Percentiles rank a stretch among this genome's conserved stretches.
These are phyloP conservation scores for Agroathelia rolfsii DNA, from an alignment of 1,284 basidiomycete species.

Conservation along the genomic window DNA sequence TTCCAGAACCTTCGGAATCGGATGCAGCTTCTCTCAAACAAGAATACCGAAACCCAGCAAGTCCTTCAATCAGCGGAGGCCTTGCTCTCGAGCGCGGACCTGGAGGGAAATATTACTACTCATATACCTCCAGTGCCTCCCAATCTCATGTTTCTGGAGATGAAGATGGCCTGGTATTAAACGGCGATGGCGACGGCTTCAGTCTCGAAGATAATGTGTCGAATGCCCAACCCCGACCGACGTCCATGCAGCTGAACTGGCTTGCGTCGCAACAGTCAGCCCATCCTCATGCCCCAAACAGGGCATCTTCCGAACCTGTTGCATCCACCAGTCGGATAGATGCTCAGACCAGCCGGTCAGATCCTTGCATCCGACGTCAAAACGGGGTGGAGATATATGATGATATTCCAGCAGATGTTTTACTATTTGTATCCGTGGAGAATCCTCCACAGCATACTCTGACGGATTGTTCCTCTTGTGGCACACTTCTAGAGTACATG, in stretches of 20 bases:
- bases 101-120: conserved; percentile 66
- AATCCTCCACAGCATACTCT: conserved; percentile 55
- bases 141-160: conserved; percentile 42
- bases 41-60: conserved; percentile 4
- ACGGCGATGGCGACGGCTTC: conserved; percentile 21
- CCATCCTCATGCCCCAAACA: conserved; percentile 12
- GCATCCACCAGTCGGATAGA: conserved; percentile 13
- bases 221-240: conserved; percentile 34
- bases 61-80: conserved; percentile 33
- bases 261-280: conserved; percentile 37
- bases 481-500: conserved; percentile 61
- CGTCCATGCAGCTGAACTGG: conserved; percentile 55
- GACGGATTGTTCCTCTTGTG: conserved; percentile 77
- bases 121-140: conserved; percentile 46
- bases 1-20: conserved; percentile 49
- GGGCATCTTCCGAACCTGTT: conserved; percentile 8
- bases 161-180: conserved; percentile 33
- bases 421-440: conserved; percentile 37
- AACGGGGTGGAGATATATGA: too few relatives aligned
- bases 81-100: conserved; percentile 56
- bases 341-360: too few relatives aligned
- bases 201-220: conserved; percentile 12
- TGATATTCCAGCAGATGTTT: conserved; percentile 41
- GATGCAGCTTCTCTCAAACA: conserved; percentile 34
- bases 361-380: too few relatives aligned